These are phyloP conservation scores for Colletotrichum sp. DNA, from an alignment of 2,329 filamentous ascomycete species.

Conservation along the genomic window DNA sequence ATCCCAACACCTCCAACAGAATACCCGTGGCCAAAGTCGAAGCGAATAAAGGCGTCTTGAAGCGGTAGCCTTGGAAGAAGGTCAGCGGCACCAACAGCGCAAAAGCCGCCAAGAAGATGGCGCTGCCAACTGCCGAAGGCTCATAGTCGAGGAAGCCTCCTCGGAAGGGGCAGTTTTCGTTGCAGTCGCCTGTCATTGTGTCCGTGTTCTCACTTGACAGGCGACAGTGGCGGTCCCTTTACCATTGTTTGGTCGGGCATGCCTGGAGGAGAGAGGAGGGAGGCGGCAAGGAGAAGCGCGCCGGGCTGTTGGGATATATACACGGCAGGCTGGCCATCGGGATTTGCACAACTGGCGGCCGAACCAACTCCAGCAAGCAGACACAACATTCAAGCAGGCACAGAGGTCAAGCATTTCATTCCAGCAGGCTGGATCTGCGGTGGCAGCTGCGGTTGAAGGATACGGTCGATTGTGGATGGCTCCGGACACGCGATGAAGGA, in stretches of 20 bases:
- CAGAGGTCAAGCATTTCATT: neutral
- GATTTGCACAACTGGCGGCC: neutral
- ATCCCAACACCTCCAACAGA: conserved; percentile 49
- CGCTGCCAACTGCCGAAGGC: conserved; percentile 43
- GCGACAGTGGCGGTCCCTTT: conserved; percentile 15
- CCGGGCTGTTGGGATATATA: conserved; percentile 19
- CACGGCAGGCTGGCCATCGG: neutral
- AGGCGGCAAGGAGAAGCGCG: neutral
- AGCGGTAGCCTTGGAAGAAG: conserved; percentile 42
- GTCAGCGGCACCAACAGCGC: conserved; percentile 42
- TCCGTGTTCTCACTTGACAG: conserved; percentile 15
- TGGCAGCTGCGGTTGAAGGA: neutral
- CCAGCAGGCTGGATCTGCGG: conserved; percentile 1
- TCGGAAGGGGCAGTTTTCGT: conserved; percentile 34
- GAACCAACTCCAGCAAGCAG: neutral
- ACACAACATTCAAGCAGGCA: neutral
- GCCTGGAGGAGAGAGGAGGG: neutral
- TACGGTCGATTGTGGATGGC: neutral
- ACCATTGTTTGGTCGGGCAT: conserved; percentile 15
- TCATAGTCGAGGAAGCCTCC: conserved; percentile 42
- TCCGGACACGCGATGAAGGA: neutral
- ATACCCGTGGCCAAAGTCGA: conserved; percentile 44
- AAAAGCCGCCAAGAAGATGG: conserved; percentile 44
- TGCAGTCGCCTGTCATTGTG: conserved; percentile 40
- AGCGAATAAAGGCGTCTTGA: conserved; percentile 45